Evolutionary conservation across 108 stramenopile species (phyloP).

Genomic region (Nitzschia sp.): DNA sequence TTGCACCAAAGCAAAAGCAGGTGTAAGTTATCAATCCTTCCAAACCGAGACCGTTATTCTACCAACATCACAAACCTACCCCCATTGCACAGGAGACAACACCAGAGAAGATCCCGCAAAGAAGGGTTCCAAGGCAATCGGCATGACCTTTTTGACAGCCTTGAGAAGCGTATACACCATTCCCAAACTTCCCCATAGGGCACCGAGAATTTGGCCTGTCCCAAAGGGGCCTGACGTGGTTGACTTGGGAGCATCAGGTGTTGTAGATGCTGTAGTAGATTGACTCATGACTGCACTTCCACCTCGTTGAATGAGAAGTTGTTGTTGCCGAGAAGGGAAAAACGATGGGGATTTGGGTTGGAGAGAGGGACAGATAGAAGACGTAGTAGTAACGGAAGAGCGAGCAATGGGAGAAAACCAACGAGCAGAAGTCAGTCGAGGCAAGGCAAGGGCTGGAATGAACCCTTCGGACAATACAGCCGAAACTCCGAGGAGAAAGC

Average conservation of each 20-base stretch:
- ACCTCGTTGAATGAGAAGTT: neutral
- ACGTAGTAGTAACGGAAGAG: neutral
- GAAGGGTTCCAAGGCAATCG: conserved; percentile 93
- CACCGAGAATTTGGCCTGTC: neutral
- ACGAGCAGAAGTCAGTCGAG: too few species aligned
- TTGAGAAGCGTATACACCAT: conserved; percentile 86
- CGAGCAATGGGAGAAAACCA: too few species aligned
- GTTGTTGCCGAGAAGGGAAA: neutral
- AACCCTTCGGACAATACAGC: too few species aligned
- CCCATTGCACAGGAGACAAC: conserved; percentile 64
- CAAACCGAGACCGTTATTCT: neutral
- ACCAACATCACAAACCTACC: conserved; percentile 40
- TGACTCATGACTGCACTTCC: too few species aligned
- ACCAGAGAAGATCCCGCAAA: conserved; percentile 31
- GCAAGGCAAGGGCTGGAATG: too few species aligned
- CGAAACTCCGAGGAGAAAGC: too few species aligned
- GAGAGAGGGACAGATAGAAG: neutral
- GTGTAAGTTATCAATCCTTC: neutral
- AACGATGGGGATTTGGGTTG: neutral
- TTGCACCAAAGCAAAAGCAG: neutral
- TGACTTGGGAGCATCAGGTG: neutral
- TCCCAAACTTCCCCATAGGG: conserved; percentile 85
- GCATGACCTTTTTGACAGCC: conserved; percentile 83
- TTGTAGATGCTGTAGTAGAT: neutral
- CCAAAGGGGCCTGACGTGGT: neutral